These are phyloP conservation scores for Aurantiochytrium sp. DNA, from an alignment of 108 stramenopile species.

Conservation along the genomic window DNA sequence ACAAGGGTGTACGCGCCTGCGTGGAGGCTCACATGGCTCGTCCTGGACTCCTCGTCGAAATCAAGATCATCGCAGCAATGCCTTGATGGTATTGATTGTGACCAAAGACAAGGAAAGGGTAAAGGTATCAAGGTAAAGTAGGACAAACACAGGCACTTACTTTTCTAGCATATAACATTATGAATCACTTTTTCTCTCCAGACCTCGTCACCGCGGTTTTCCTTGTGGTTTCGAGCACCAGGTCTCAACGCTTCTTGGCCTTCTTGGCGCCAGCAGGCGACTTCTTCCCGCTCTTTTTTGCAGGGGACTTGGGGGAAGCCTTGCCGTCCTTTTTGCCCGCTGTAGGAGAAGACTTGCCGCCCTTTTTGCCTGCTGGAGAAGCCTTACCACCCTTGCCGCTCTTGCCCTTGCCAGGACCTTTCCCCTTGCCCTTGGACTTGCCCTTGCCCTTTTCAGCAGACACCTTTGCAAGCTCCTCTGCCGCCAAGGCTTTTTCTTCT, in stretches of 20 bases:
- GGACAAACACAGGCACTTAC: too few relatives aligned
- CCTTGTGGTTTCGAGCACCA: not conserved
- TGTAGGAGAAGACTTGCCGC: not conserved
- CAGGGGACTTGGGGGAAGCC: not conserved
- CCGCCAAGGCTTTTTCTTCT: not conserved
- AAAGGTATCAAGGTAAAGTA: too few relatives aligned
- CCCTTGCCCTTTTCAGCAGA: not conserved
- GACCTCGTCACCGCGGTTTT: not conserved
- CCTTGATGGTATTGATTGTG: not conserved
- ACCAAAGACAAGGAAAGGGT: too few relatives aligned
- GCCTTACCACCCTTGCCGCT: not conserved
- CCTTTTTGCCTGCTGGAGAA: not conserved
- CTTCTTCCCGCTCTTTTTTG: not conserved
- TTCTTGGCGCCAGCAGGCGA: not conserved
- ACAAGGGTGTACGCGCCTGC: constrained; percentile 59
- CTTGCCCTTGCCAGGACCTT: not conserved
- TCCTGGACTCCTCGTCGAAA: constrained; percentile 53
- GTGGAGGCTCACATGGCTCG: constrained; percentile 57
- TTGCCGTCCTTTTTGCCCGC: not conserved
- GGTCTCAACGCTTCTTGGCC: not conserved
- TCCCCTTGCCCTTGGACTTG: not conserved
- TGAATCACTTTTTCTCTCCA: not conserved
- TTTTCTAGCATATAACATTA: not conserved
- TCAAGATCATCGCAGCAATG: constrained; percentile 59
- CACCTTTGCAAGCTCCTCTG: not conserved